These are phyloP conservation scores for Boletellus ananiceps DNA, from an alignment of 768 basidiomycete species.

Conservation along the genomic window DNA sequence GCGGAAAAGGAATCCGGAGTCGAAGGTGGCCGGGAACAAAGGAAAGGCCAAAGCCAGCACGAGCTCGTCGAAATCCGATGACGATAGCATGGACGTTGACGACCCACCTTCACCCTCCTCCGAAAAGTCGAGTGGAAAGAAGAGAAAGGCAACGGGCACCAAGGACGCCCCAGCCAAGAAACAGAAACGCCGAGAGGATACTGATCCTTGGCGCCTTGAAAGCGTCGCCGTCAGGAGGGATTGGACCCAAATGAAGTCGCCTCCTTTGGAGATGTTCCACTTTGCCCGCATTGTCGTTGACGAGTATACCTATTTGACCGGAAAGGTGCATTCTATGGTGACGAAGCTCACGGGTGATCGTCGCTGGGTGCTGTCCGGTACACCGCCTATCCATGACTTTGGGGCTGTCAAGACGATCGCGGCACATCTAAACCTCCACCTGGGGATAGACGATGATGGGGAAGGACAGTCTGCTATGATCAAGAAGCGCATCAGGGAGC, in stretches of 20 bases:
- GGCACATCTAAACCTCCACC: slow-evolving; percentile 82
- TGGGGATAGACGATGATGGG: slow-evolving; percentile 86
- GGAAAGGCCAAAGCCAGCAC: slow-evolving; percentile 21
- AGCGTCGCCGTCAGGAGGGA: slow-evolving; percentile 58
- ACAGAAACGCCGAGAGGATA: slow-evolving; percentile 56
- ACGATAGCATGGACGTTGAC: slow-evolving; percentile 57
- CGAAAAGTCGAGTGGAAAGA: slow-evolving; percentile 38
- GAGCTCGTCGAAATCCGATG: slow-evolving; percentile 36
- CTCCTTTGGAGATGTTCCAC: slow-evolving; percentile 90
- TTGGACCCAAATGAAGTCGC: slow-evolving; percentile 75
- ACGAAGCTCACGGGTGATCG: slow-evolving; percentile 72
- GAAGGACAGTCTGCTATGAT: slow-evolving; percentile 72
- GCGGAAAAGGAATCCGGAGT: slow-evolving; percentile 28
- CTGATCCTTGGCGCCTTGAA: slow-evolving; percentile 76
- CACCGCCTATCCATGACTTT: slow-evolving; percentile 90
- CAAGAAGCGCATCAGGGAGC: slow-evolving; percentile 78
- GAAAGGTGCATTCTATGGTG: slow-evolving; percentile 72
- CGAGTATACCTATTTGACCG: slow-evolving; percentile 90
- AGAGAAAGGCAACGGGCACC: slow-evolving; percentile 37
- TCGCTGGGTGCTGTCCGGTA: slow-evolving; percentile 96
- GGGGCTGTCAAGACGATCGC: slow-evolving; percentile 87
- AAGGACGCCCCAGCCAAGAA: slow-evolving; percentile 45
- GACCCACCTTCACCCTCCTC: slow-evolving; percentile 36
- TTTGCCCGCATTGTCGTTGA: slow-evolving; percentile 87
- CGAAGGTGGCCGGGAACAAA: slow-evolving; percentile 19